Evolutionary conservation across 345 rosid species (phyloP), one percentile per base, ranked within the genome.

Genomic region (Bruguiera sexangula): DNA sequence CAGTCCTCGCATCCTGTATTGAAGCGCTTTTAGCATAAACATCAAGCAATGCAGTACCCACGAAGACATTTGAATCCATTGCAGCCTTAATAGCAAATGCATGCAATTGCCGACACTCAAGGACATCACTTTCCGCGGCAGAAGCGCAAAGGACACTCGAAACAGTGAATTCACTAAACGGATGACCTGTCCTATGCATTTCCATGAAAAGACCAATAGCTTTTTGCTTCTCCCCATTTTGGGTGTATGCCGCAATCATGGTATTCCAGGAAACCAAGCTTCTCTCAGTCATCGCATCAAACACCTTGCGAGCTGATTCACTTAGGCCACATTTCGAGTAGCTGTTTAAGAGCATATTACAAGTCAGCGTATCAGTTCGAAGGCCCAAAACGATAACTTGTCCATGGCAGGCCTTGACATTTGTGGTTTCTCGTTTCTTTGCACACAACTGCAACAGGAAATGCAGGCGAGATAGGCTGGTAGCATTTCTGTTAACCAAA

Each of bases 221-320:
- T 51, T 83, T 78, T 31, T 58, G 71, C 37, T 78, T 81, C 62
- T 80, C 73, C 48, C 84, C 85, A 19, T 73, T 76, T 67, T 74
- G 75, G 6, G 80, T 65, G 69, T 82, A 80, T 20, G 83, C 67
- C 63, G 83, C 81, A 51, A 88, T 82, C 78, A 92, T 75, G 20
- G 90, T 86, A 72, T 92, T 92, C 91, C 96, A 88, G 15, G 97
- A 92, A 77, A 89, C 91, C 66, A 83, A 50, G 79, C 84, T 85
- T 86, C 86, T 75, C 0, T 76, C 79, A 48, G 82, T 82, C 91
- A 88, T 90, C 80, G 74, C 59, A 68, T 89, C 96, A 63, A 95
- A 95, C 85, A 88, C 81, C 32, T 78, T 86, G 46, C 91, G 87
- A 13, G 91, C 92, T 52, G 6, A 53, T 0, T 65, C 64, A 16